These are phyloP conservation scores for Mycena amicta DNA, from an alignment of 768 basidiomycete species.

Conservation along the genomic window DNA sequence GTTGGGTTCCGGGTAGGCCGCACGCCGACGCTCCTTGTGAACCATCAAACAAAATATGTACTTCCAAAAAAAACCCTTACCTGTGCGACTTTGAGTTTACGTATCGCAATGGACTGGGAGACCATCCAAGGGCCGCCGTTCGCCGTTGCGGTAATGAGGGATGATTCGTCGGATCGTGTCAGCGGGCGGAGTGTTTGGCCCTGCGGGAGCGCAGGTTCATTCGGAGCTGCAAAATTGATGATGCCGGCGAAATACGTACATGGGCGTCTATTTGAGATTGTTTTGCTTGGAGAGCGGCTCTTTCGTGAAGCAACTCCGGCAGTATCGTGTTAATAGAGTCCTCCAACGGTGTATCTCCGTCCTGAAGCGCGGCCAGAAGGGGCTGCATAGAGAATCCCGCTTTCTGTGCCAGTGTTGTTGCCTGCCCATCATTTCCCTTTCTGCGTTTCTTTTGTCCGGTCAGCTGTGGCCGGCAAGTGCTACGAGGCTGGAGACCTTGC, in stretches of 20 bases:
- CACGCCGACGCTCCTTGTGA: too few relatives aligned
- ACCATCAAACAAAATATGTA: too few relatives aligned
- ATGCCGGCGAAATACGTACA: conserved; percentile 28
- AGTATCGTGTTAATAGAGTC: conserved; percentile 33
- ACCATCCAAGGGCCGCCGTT: conserved; percentile 24
- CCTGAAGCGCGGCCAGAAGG: conserved; percentile 1
- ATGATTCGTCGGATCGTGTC: conserved; percentile 43
- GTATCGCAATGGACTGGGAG: conserved; percentile 37
- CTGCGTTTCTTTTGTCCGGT: conserved; percentile 23
- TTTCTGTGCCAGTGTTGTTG: conserved; percentile 11
- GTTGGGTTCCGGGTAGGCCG: conserved; percentile 22
- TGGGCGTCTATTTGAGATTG: conserved; percentile 21
- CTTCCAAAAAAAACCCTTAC: too few relatives aligned
- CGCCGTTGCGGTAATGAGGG: conserved; percentile 31
- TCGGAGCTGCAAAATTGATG: too few relatives aligned
- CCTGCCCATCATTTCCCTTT: conserved; percentile 24
- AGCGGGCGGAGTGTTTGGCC: conserved; percentile 41
- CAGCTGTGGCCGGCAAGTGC: not conserved
- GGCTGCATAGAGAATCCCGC: conserved; percentile 14
- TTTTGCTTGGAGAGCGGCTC: conserved; percentile 27
- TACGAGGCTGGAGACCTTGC: conserved; percentile 10
- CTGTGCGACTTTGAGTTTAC: conserved; percentile 50
- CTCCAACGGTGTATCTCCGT: conserved; percentile 34
- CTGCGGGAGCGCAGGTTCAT: conserved; percentile 24
- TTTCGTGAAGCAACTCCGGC: conserved; percentile 36